Percentiles rank a stretch among this genome's conserved stretches.
phyloP scores from a whole-genome alignment of 2,329 filamentous ascomycete genomes.

The Moelleriella libera region DNA sequence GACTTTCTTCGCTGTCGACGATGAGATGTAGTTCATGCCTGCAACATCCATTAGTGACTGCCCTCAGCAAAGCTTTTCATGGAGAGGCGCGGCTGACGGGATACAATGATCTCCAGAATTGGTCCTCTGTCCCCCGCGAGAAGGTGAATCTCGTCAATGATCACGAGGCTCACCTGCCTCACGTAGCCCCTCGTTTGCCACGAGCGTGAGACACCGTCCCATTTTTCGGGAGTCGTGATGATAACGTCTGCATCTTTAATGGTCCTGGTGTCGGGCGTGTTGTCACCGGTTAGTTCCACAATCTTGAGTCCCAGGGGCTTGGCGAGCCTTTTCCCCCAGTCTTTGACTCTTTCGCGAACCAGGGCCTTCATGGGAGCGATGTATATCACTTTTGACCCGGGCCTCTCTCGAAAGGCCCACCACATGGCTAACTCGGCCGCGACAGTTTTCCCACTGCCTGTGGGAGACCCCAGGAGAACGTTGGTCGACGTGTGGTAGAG shows the following conservation, averaged over 20 bases:
- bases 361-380: conserved; percentile 99
- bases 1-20: conserved; percentile 79
- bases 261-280: conserved; percentile 90
- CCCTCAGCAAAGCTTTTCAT: neutral
- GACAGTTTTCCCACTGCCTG: conserved; percentile 93
- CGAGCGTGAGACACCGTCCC: conserved; percentile 97
- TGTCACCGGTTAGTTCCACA: conserved; percentile 91
- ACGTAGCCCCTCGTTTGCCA: conserved; percentile 98
- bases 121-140: conserved; percentile 93
- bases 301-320: conserved; percentile 74
- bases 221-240: conserved; percentile 98
- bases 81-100: conserved; percentile 24
- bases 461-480: conserved; percentile 87
- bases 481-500: conserved; percentile 88
- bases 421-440: conserved; percentile 96
- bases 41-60: conserved; percentile 7
- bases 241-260: conserved; percentile 96
- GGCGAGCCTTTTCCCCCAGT: conserved; percentile 78
- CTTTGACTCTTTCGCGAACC: conserved; percentile 88
- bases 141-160: conserved; percentile 96
- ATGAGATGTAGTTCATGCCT: conserved; percentile 96
- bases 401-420: conserved; percentile 94
- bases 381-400: conserved; percentile 94
- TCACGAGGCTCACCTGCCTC: conserved; percentile 84
- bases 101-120: conserved; percentile 93